Evolutionary conservation across 352 stramenopile species (phyloP), one percentile per base, ranked within the genome.

Genomic region (Globisporangium barbulae): DNA sequence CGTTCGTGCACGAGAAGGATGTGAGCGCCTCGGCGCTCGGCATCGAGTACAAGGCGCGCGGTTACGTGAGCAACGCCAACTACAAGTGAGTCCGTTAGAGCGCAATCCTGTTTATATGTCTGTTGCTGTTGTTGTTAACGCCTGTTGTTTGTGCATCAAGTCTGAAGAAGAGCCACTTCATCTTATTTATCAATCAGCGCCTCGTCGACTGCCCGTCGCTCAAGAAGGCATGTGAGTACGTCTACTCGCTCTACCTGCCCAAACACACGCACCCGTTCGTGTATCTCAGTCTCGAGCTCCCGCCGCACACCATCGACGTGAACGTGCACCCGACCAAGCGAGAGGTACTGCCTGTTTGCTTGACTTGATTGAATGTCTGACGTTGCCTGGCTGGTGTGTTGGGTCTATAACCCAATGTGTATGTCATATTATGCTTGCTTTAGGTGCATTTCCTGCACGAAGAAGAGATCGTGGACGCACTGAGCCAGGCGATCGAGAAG

Each of bases 271-370:
- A 98, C 68, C 96, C 97, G n/a, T 99, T 99, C 74, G 73, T 99
- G 37, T 99, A 98, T 79, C 72, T 99, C n/a, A 91, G 85, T n/a
- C 75, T 99, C 33, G 73, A 93, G 53, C 85, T 99, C 22, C 96
- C 96, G 3, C 76, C 90, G 7, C 72, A 79, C 28, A 93, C 98
- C 65, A 77, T 99, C 2, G 98, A 99, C 77, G 98, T 99, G 22
- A 99, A 99, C 71, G 95, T 99, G 2, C 97, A 99, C 72, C 98
- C 98, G 15, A 99, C 97, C 17, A 99, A 99, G 80, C 78, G 85
- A 74, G 97, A 99, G 68, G 79, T 65, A 21, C 6, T 19, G 15
- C 10, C 5, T 45, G 39, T 6, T 44, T 67, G 22, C 19, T 5
- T 31, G 9, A n/a, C 0, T 54, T 5, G 17, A 19, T 37, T 47